These are phyloP conservation scores for Dillenia suffruticosa DNA, from an alignment of 164 flowering plant genomes.

Conservation along the genomic window DNA sequence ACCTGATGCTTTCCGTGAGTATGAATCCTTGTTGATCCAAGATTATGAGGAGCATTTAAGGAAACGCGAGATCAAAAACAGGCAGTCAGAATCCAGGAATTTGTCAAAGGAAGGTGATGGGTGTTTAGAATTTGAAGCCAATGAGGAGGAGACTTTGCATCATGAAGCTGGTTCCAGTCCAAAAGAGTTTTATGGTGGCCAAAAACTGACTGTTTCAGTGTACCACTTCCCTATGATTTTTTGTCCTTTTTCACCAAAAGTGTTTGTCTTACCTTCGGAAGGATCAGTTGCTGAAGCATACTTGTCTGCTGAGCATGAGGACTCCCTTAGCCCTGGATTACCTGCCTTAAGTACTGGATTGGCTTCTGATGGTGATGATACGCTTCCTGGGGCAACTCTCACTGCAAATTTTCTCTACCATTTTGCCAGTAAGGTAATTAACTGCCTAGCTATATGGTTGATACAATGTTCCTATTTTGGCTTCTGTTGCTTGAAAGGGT, in stretches of 20 bases:
- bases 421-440: slow-evolving; percentile 76
- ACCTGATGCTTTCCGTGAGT: slow-evolving; percentile 93
- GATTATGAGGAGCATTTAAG: slow-evolving; percentile 83
- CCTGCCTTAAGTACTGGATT: slow-evolving; percentile 73
- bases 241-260: slow-evolving; percentile 80
- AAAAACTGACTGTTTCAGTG: slow-evolving; percentile 60
- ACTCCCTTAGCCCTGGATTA: slow-evolving; percentile 78
- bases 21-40: slow-evolving; percentile 83
- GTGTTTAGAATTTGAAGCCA: slow-evolving; percentile 42
- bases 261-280: slow-evolving; percentile 90
- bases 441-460: not conserved
- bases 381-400: slow-evolving; percentile 76
- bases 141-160: slow-evolving; percentile 33
- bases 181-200: slow-evolving; percentile 23
- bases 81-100: slow-evolving; percentile 19
- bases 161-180: slow-evolving; percentile 27
- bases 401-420: slow-evolving; percentile 95
- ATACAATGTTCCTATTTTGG: too few species aligned
- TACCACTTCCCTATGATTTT: slow-evolving; percentile 88
- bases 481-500: too few species aligned
- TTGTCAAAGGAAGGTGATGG: slow-evolving; percentile 49
- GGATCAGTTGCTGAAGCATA: slow-evolving; percentile 84
- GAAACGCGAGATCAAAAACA: slow-evolving; percentile 30
- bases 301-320: slow-evolving; percentile 59
- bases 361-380: slow-evolving; percentile 66